Evolutionary conservation across 2,329 filamentous ascomycete genomes (phyloP), one percentile per base, ranked within the genome.

Genomic region (Claviceps arundinis): DNA sequence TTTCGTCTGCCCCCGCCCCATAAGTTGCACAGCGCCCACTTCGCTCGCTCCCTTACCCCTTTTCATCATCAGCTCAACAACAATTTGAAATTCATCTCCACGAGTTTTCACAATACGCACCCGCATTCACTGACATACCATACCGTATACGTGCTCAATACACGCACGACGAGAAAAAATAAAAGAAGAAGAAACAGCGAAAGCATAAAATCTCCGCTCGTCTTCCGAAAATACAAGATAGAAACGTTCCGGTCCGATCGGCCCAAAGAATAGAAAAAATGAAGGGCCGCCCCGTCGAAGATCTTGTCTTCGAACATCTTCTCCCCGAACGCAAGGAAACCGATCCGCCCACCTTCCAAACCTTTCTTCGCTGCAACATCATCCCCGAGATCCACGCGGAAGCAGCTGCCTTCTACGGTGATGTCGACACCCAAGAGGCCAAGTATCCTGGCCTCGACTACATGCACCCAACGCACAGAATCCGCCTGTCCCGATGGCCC

Each of bases 401-500:
- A 66, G 87, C 87, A 1, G 79, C 84, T 58, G 78, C 82, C 50
- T 90, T 87, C 70, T 90, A 88, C 67, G 86, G 86, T 58, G 83
- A 87, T 62, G 78, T 90, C 57, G 82, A 87, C 62, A 88, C 84
- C 26, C 80, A 84, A 58, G 86, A 91, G 71, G 85, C 86, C 58
- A 87, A 87, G 60, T 90, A 90, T 58, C 86, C 86, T 0, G 86
- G 86, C 34, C 78, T 91, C 52, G 86, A 91, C 72, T 91, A 91
- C 71, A 81, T 77, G 54, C 74, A 87, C 62, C 72, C 69, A 24
- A 84, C 83, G 7, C 86, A 91, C 67, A 83, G 85, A 57, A 82
- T 85, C 65, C 84, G 87, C n/a, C 79, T 91, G 8, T 78, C 81
- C 59, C 82, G 85, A 54, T 90, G 85, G 73, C 78, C 77, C 16